Percentiles rank a stretch among this genome's conserved stretches.
Conservation (phyloP, 441 rosid genomes). For the Jatropha multifida region DNA sequence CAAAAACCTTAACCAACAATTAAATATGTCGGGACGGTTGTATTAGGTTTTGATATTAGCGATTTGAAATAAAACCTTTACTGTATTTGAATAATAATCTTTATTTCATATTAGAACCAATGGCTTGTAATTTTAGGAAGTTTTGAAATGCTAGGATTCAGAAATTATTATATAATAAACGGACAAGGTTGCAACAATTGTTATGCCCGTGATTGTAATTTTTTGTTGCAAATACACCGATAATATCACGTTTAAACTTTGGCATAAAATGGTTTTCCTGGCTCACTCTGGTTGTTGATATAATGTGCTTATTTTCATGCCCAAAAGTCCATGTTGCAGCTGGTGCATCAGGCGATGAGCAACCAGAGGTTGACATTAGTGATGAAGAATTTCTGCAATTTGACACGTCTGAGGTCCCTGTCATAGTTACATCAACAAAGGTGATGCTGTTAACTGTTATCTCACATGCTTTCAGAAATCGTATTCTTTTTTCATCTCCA, state of each 20-base stretch:
- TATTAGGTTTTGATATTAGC: too few species aligned
- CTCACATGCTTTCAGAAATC: too few species aligned
- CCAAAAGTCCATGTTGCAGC: slow-evolving; percentile 55
- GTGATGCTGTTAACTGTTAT: slow-evolving; percentile 25
- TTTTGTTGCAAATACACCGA: not conserved
- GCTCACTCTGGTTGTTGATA: not conserved
- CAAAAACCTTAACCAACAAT: too few species aligned
- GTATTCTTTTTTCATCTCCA: not conserved
- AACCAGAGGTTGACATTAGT: slow-evolving; percentile 82
- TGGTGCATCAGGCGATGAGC: slow-evolving; percentile 53
- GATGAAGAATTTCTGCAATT: slow-evolving; percentile 89
- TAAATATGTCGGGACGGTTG: too few species aligned
- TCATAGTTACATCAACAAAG: slow-evolving; percentile 73
- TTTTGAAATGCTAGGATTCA: not conserved
- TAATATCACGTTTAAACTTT: not conserved
- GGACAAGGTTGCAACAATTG: not conserved
- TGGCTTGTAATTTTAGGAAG: not conserved
- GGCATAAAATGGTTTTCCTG: not conserved
- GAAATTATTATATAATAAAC: not conserved
- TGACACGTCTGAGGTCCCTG: slow-evolving; percentile 67
- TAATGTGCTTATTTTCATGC: slow-evolving; percentile 4
- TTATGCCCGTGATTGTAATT: too few species aligned
- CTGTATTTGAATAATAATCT: too few species aligned
- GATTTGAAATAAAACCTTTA: too few species aligned
- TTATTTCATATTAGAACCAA: not conserved